Conservation (phyloP, 225 moss, liverwort and hornwort genomes). For the Polytrichum formosum region DNA sequence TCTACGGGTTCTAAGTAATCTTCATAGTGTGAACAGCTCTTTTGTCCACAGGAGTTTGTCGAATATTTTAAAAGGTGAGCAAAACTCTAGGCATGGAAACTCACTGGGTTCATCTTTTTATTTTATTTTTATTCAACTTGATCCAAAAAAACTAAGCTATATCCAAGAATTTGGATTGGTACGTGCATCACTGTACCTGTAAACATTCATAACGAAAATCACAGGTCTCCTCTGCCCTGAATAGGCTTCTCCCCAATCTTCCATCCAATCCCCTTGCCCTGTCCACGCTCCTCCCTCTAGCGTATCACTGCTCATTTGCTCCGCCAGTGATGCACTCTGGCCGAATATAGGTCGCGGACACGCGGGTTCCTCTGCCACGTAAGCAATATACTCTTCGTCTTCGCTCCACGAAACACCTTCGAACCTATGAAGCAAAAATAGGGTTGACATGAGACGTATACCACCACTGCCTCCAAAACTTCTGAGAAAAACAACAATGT, state of each 20-base stretch:
- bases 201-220: constrained; percentile 76
- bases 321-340: constrained; percentile 45
- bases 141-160: too few species aligned
- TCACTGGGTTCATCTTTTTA: too few species aligned
- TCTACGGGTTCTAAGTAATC: too few species aligned
- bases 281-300: constrained; percentile 85
- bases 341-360: constrained; percentile 73
- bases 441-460: background rate
- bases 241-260: constrained; percentile 98
- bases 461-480: background rate
- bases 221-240: constrained; percentile 86
- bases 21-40: too few species aligned
- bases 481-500: background rate
- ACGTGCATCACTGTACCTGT: constrained; percentile 26
- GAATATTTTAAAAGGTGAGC: too few species aligned
- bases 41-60: too few species aligned
- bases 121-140: too few species aligned
- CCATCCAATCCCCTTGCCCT: constrained; percentile 97
- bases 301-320: constrained; percentile 53
- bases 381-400: constrained; percentile 75
- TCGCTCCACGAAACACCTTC: constrained; percentile 98
- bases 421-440: constrained; percentile 41
- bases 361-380: constrained; percentile 88
- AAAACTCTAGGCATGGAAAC: too few species aligned
- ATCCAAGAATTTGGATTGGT: too few species aligned